Conservation (phyloP, 306 rosid species). For the Cucumis hystrix region DNA sequence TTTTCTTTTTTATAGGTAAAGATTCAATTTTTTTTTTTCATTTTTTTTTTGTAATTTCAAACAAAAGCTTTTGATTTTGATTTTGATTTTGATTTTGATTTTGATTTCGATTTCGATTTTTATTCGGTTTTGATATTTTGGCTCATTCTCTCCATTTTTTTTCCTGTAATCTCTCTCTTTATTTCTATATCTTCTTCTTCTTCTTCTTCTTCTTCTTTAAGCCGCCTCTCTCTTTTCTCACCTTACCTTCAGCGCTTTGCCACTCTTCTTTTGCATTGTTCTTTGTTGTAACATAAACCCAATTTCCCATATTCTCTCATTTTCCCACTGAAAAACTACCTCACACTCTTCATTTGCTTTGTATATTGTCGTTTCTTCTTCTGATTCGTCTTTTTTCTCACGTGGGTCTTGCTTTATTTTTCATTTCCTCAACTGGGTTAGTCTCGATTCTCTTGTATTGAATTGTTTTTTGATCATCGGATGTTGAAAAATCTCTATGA, state of each 20-base stretch:
- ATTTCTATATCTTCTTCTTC: slow-evolving; percentile 11
- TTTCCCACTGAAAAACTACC: not conserved
- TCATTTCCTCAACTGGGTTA: not conserved
- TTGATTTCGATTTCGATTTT: not conserved
- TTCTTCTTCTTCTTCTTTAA: slow-evolving; percentile 21
- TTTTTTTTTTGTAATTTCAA: not conserved
- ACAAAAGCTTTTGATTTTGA: not conserved
- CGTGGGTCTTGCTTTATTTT: not conserved
- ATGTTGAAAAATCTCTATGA: not conserved
- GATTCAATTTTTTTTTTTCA: not conserved
- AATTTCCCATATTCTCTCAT: not conserved
- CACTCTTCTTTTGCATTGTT: not conserved
- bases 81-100: not conserved
- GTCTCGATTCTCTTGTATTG: not conserved
- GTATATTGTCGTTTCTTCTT: not conserved
- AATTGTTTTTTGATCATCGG: not conserved
- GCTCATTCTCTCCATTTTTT: not conserved
- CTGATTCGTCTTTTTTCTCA: slow-evolving; percentile 11
- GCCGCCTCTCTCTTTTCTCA: slow-evolving; percentile 30
- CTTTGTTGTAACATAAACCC: not conserved
- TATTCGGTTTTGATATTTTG: slow-evolving; percentile 1
- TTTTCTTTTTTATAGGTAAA: not conserved
- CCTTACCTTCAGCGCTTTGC: slow-evolving; percentile 2
- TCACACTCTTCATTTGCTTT: not conserved
- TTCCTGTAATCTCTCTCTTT: not conserved